Percentiles rank a stretch among this genome's conserved stretches.
Evolutionary conservation across 257 asterid species (phyloP).

Genomic region (Lavandula angustifolia): DNA sequence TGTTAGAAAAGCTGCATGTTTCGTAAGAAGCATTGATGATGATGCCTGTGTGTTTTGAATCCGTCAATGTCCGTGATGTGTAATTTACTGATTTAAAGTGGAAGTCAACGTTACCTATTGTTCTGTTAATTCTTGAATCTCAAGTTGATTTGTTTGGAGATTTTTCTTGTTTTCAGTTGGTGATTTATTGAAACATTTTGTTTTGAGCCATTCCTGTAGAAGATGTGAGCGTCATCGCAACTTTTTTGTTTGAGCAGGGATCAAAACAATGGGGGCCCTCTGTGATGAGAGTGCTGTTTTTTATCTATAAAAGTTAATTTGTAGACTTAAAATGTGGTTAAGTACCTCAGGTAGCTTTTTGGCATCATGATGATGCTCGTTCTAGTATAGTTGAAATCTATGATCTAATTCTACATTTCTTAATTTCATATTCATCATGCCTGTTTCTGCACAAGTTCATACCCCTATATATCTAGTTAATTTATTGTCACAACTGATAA

Average conservation of each 20-base stretch:
- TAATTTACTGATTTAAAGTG: background rate
- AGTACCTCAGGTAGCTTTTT: constrained; percentile 14
- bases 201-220: constrained; percentile 23
- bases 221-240: constrained; percentile 14
- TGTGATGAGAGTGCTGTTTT: constrained; percentile 17
- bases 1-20: background rate
- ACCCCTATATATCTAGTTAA: background rate
- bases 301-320: background rate
- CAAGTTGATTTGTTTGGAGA: constrained; percentile 25
- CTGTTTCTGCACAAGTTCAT: background rate
- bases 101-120: constrained; percentile 28
- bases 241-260: constrained; percentile 16
- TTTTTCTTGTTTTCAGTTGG: constrained; percentile 12
- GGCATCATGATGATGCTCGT: constrained; percentile 13
- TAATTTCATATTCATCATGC: constrained; percentile 15
- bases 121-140: constrained; percentile 20
- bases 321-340: background rate
- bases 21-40: constrained; percentile 13
- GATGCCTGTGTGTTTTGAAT: constrained; percentile 26
- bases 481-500: constrained; percentile 10
- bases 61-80: background rate
- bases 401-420: constrained; percentile 9
- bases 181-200: constrained; percentile 4
- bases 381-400: constrained; percentile 7
- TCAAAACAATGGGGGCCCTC: constrained; percentile 20